Evolutionary conservation across 768 basidiomycete species (phyloP).

Genomic region (Lentinula detonsa): DNA sequence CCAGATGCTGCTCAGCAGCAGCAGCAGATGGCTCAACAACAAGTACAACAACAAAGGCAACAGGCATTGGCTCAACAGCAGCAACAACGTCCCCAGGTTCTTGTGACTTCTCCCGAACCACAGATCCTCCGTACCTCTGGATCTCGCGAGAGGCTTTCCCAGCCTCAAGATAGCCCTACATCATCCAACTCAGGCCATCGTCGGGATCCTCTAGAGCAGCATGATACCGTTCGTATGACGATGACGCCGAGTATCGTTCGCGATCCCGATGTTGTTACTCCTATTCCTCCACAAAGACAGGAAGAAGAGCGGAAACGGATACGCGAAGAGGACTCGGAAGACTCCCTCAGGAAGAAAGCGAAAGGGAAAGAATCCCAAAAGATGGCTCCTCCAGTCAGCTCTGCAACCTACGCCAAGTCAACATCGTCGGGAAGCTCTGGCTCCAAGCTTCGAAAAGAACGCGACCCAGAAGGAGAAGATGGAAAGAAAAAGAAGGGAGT

Average conservation of each 20-base stretch:
- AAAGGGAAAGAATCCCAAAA: constrained; percentile 42
- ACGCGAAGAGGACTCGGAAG: constrained; percentile 36
- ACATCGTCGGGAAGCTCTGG: constrained; percentile 13
- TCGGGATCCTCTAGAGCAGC: constrained; percentile 59
- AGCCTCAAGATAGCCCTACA: constrained; percentile 3
- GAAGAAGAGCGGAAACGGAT: constrained; percentile 50
- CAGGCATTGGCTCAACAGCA: constrained; percentile 13
- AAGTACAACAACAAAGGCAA: constrained; percentile 22
- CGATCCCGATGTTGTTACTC: constrained; percentile 25
- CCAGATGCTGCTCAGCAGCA: constrained; percentile 20
- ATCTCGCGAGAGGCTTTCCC: constrained; percentile 43
- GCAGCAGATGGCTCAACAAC: constrained; percentile 20
- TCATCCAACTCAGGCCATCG: constrained; percentile 19
- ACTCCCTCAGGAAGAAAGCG: constrained; percentile 37
- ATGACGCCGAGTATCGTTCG: constrained; percentile 76
- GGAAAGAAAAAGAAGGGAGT: constrained; percentile 68
- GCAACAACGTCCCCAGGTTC: constrained; percentile 17
- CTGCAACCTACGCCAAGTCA: constrained; percentile 24
- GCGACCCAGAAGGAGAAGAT: constrained; percentile 22
- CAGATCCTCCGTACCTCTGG: constrained; percentile 34
- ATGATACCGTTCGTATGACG: constrained; percentile 72
- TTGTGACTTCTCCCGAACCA: constrained; percentile 10
- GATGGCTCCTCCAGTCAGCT: constrained; percentile 40
- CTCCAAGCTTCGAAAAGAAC: constrained; percentile 42
- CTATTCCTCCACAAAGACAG: constrained; percentile 24